These are phyloP conservation scores for Potentilla sterilis DNA, from an alignment of 306 rosid genomes.

Conservation along the genomic window DNA sequence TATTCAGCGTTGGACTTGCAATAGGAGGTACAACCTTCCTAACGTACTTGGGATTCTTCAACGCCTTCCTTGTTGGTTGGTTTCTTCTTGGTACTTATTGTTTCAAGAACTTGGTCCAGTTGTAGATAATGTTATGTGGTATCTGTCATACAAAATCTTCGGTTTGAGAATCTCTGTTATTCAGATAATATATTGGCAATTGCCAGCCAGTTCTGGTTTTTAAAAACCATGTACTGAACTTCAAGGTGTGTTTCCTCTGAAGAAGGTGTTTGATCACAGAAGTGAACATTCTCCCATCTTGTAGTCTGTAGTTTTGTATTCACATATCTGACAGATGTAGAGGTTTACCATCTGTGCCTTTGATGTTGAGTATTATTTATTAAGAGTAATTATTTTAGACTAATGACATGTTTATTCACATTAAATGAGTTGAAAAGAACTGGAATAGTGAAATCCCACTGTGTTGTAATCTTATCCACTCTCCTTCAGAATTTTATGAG, in stretches of 20 bases:
- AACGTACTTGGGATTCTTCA: slow-evolving; percentile 54
- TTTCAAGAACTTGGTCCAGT: slow-evolving; percentile 69
- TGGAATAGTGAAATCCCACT: background rate
- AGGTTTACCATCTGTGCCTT: background rate
- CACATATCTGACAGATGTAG: background rate
- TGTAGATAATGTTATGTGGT: slow-evolving; percentile 42
- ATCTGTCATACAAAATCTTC: background rate
- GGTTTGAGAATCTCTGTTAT: background rate
- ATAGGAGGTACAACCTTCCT: slow-evolving; percentile 70
- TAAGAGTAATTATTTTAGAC: background rate
- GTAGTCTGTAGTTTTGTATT: background rate
- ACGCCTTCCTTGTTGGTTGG: slow-evolving; percentile 73
- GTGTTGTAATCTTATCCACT: background rate
- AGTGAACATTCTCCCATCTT: background rate
- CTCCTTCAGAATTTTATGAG: background rate
- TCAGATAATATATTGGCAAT: background rate
- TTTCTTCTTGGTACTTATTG: slow-evolving; percentile 78
- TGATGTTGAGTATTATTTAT: background rate
- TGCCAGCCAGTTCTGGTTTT: background rate
- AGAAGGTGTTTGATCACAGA: background rate
- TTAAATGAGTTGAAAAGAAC: background rate
- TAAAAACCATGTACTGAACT: background rate
- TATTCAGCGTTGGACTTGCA: slow-evolving; percentile 59
- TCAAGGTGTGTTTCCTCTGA: background rate
- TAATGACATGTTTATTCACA: background rate